Base-by-base conservation (phyloP, 805 yeast species). In the Saturnispora kantuleensis region DNA sequence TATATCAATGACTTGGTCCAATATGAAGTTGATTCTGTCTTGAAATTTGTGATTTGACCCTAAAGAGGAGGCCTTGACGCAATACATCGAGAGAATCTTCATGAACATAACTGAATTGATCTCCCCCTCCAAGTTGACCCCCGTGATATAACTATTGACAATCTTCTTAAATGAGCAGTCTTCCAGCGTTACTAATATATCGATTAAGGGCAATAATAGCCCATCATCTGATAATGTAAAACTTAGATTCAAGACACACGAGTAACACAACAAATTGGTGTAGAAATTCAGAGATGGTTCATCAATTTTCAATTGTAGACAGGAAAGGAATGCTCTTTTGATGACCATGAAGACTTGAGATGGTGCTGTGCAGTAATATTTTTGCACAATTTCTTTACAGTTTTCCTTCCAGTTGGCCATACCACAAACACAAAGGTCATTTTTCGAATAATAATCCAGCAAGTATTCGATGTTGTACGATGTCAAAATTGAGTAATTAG, bases 381-480 rank as follows among this genome's bases (percentile, higher is more conserved):
- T 62, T n/a, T 65, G 61, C 31, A 80, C 57, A 2, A 81, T 51
- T 29, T 60, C 57, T 6, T 58, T 56, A 35, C 76, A 62, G 49
- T 75, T 74, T 2, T 60, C 66, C 39, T 62, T 61, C 84, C 88
- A 81, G 8, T 67, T 58, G 0, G 70, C 64, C 29, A 71, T 60
- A 5, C 78, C 56, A 10, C 77, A 73, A 2, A 79, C 68, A 54
- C 89, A 81, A 29, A 70, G 54, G 43, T 71, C 69, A 42, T 74
- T 74, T 10, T 66, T 64, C 4, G 63, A 60, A 55, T 76, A 79
- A 51, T 64, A 70, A 3, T 65, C 59, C 26, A 82, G 56, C 3
- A 83, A 69, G 42, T 65, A 68, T 10, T 48, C 44, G 4, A 53
- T 43, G 16, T 58, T 51, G 9, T 53, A 44, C 1, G 49, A 33